Evolutionary conservation across 2,329 filamentous ascomycete genomes (phyloP).

Genomic region (Malbranchea zuffiana): DNA sequence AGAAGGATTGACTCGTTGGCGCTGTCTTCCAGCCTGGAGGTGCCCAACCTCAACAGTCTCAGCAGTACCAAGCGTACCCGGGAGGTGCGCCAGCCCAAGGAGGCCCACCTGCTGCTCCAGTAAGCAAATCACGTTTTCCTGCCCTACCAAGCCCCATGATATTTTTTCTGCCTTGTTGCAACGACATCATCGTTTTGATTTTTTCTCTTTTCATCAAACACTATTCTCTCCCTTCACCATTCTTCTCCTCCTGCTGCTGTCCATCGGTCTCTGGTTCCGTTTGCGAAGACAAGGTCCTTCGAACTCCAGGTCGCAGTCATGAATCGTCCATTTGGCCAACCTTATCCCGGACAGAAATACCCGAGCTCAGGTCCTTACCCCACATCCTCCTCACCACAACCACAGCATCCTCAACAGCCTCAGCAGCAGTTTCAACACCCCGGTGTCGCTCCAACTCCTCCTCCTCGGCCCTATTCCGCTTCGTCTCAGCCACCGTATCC

Average conservation of each 20-base stretch:
- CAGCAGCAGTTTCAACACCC: slow-evolving; percentile 29
- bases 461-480: slow-evolving; percentile 23
- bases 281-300: slow-evolving; percentile 4
- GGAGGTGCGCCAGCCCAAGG: slow-evolving; percentile 35
- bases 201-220: not conserved
- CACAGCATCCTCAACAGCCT: slow-evolving; percentile 19
- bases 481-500: slow-evolving; percentile 22
- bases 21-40: slow-evolving; percentile 14
- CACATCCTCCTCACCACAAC: slow-evolving; percentile 21
- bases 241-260: slow-evolving; percentile 4
- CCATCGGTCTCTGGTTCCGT: slow-evolving; percentile 1
- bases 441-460: slow-evolving; percentile 22
- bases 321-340: slow-evolving; percentile 29
- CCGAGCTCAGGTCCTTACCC: slow-evolving; percentile 26
- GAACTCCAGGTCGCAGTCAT: slow-evolving; percentile 20
- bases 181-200: slow-evolving; percentile 18
- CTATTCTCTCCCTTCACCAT: not conserved
- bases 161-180: slow-evolving; percentile 26
- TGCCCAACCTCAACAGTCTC: too few relatives aligned
- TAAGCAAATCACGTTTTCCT: slow-evolving; percentile 24
- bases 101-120: slow-evolving; percentile 41
- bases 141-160: slow-evolving; percentile 6
- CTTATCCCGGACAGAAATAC: slow-evolving; percentile 27
- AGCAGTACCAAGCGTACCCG: slow-evolving; percentile 14
- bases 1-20: slow-evolving; percentile 1